These are phyloP conservation scores for Termitomyces sp. DNA, from an alignment of 768 basidiomycete genomes.

Conservation along the genomic window DNA sequence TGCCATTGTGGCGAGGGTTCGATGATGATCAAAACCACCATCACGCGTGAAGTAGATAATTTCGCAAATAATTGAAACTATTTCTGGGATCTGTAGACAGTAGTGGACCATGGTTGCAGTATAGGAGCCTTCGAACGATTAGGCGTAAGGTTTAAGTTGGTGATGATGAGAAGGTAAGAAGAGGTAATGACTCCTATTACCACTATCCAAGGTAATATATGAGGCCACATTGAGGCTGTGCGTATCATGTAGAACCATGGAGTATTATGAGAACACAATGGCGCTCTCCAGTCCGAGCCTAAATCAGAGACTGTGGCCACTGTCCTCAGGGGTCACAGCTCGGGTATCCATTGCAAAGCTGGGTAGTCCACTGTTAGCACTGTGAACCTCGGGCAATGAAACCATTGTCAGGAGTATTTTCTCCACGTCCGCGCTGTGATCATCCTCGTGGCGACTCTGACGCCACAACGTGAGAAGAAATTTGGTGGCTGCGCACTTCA, in stretches of 20 bases:
- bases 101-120: neutral
- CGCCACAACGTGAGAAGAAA: too few relatives aligned
- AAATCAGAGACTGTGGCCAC: too few relatives aligned
- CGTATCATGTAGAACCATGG: neutral
- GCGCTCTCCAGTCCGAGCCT: too few relatives aligned
- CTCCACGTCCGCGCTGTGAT: too few relatives aligned
- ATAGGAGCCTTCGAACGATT: neutral
- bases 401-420: too few relatives aligned
- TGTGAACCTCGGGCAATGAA: too few relatives aligned
- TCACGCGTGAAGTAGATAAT: neutral
- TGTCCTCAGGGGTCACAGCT: too few relatives aligned
- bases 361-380: too few relatives aligned
- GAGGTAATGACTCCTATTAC: neutral
- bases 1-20: neutral
- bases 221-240: neutral
- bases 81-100: neutral
- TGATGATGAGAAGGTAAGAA: neutral
- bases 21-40: neutral
- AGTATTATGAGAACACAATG: neutral
- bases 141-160: neutral
- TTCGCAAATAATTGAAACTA: neutral
- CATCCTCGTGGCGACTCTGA: too few relatives aligned
- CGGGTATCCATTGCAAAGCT: too few relatives aligned
- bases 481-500: too few relatives aligned
- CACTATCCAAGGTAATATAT: neutral